Evolutionary conservation across 345 rosid genomes (phyloP).

Genomic region (Linum tenue): DNA sequence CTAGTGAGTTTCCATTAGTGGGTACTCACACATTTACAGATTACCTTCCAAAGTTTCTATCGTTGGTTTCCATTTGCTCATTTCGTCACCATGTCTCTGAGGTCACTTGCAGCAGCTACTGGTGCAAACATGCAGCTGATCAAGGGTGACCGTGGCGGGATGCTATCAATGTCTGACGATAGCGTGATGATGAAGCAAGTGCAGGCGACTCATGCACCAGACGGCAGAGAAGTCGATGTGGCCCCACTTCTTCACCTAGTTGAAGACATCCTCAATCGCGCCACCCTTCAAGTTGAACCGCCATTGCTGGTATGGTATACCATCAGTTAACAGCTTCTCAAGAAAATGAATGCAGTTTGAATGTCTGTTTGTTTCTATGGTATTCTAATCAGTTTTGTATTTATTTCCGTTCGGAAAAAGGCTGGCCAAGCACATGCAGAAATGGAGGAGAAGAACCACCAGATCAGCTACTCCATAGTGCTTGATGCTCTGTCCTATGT

Average conservation of each 20-base stretch:
- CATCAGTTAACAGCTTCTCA: not conserved
- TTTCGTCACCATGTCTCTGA: slow-evolving; percentile 2
- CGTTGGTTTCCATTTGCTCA: not conserved
- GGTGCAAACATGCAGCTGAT: slow-evolving; percentile 17
- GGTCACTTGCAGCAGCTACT: slow-evolving; percentile 4
- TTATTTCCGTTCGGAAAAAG: slow-evolving; percentile 1
- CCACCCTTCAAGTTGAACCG: slow-evolving; percentile 33
- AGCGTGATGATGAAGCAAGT: slow-evolving; percentile 51
- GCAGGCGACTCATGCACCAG: slow-evolving; percentile 49
- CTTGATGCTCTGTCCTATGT: slow-evolving; percentile 35
- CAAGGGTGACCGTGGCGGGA: slow-evolving; percentile 34
- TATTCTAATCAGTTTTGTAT: not conserved
- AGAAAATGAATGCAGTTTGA: too few species aligned
- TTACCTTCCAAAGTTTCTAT: not conserved
- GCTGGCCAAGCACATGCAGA: slow-evolving; percentile 11
- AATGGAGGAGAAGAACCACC: slow-evolving; percentile 34
- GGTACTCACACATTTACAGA: slow-evolving; percentile 6
- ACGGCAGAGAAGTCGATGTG: slow-evolving; percentile 58
- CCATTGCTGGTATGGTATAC: slow-evolving; percentile 13
- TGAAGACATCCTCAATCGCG: slow-evolving; percentile 60
- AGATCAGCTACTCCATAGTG: slow-evolving; percentile 28
- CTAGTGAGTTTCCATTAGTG: not conserved
- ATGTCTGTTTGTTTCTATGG: not conserved
- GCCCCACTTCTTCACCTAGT: slow-evolving; percentile 50
- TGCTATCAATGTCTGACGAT: slow-evolving; percentile 50